phyloP scores from a whole-genome alignment of 306 rosid genomes.

The Betula pendula region DNA sequence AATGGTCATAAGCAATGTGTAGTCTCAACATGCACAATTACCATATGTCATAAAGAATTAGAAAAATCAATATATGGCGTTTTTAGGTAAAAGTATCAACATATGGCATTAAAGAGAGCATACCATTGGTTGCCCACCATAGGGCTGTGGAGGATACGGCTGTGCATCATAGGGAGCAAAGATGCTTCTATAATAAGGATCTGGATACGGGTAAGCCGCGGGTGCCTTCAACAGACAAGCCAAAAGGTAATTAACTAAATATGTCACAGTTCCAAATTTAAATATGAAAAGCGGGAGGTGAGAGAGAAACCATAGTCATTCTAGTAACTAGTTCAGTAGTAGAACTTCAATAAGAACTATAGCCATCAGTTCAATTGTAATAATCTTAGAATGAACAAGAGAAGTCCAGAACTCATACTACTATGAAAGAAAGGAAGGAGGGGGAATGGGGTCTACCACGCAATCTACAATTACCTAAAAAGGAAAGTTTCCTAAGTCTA shows the following conservation, averaged over 20 bases:
- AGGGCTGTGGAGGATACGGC: slow-evolving; percentile 75
- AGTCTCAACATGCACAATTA: slow-evolving; percentile 11
- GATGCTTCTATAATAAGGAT: slow-evolving; percentile 93
- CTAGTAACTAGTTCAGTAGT: slow-evolving; percentile 11
- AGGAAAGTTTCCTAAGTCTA: background rate
- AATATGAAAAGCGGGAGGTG: background rate
- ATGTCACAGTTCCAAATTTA: slow-evolving; percentile 6
- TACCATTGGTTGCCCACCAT: slow-evolving; percentile 93
- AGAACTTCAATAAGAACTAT: background rate
- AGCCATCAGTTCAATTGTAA: background rate
- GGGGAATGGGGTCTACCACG: background rate
- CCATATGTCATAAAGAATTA: background rate
- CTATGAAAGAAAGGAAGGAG: background rate
- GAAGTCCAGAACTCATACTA: background rate
- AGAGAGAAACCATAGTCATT: slow-evolving; percentile 12
- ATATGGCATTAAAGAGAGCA: slow-evolving; percentile 15
- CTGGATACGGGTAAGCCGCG: slow-evolving; percentile 80
- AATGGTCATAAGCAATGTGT: background rate
- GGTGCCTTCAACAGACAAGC: slow-evolving; percentile 64
- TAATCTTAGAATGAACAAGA: background rate
- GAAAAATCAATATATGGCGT: background rate
- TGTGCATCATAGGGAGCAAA: slow-evolving; percentile 90
- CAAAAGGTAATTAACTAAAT: slow-evolving; percentile 25
- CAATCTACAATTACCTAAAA: background rate
- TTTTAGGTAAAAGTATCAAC: background rate